Evolutionary conservation across 1,284 basidiomycete species (phyloP).

Genomic region (Cryptococcus hybrid): DNA sequence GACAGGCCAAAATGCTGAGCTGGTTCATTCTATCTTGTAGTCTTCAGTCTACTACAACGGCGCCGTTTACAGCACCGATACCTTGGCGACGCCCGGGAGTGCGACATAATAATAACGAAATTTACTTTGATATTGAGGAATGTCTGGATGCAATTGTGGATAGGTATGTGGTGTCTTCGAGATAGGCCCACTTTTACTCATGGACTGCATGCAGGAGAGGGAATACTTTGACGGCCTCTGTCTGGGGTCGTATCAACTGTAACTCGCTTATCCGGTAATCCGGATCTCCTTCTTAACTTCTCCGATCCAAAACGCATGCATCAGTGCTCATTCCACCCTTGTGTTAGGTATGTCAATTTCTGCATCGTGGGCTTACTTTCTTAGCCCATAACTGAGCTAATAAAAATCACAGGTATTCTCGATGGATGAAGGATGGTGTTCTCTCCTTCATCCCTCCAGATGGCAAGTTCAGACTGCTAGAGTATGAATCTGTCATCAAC

Average conservation of each 20-base stretch:
- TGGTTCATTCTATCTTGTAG: constrained; percentile 22
- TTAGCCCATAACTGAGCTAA: neutral
- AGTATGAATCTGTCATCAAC: constrained; percentile 65
- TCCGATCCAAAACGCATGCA: constrained; percentile 70
- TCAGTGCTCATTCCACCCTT: constrained; percentile 86
- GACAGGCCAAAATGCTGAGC: neutral
- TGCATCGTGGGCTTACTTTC: neutral
- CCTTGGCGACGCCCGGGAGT: constrained; percentile 88
- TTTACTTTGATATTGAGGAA: constrained; percentile 89
- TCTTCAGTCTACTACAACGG: constrained; percentile 52
- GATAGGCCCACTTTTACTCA: neutral
- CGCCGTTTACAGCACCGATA: constrained; percentile 86
- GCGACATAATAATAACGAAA: constrained; percentile 84
- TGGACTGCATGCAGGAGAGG: constrained; percentile 63
- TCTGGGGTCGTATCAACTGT: constrained; percentile 76
- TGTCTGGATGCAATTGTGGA: constrained; percentile 79
- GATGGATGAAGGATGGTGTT: constrained; percentile 73
- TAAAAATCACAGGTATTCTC: constrained; percentile 59
- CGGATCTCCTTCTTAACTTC: constrained; percentile 79
- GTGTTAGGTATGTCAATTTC: constrained; percentile 67
- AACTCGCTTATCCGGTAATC: constrained; percentile 82
- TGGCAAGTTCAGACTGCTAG: constrained; percentile 80
- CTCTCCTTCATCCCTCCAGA: constrained; percentile 95
- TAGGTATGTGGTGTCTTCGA: constrained; percentile 57
- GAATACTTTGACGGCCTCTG: constrained; percentile 65